Percentiles rank a stretch among this genome's conserved stretches.
Evolutionary conservation across 805 yeast species (phyloP).

Genomic region (Candida morakotiae): DNA sequence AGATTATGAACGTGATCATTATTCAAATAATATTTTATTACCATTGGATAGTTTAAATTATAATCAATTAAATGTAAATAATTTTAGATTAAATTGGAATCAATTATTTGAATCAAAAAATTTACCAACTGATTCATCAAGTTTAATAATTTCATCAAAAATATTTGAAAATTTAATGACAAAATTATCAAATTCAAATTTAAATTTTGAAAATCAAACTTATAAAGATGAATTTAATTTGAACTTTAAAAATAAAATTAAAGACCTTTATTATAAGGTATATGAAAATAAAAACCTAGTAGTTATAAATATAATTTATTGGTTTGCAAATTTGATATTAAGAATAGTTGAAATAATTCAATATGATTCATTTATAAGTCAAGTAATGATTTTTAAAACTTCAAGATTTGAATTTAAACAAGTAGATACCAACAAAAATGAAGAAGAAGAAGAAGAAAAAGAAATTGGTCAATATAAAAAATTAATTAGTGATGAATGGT

Average conservation of each 20-base stretch:
- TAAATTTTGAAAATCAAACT: constrained; percentile 1
- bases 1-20: constrained; percentile 12
- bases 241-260: background rate
- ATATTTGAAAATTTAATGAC: constrained; percentile 6
- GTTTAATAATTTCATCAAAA: constrained; percentile 5
- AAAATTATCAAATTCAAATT: constrained; percentile 4
- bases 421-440: no score
- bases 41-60: constrained; percentile 14
- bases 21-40: constrained; percentile 13
- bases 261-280: background rate
- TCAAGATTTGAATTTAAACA: constrained; percentile 15
- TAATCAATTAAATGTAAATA: constrained; percentile 5
- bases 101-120: constrained; percentile 5
- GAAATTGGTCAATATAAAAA: constrained; percentile 4
- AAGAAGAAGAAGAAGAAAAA: background rate
- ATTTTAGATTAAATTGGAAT: constrained; percentile 10
- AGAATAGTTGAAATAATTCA: constrained; percentile 11
- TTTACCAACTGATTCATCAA: constrained; percentile 4
- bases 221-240: constrained; percentile 1
- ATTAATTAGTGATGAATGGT: constrained; percentile 13
- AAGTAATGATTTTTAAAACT: constrained; percentile 34
- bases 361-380: constrained; percentile 17
- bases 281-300: background rate
- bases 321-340: constrained; percentile 7
- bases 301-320: constrained; percentile 4